Evolutionary conservation across 2,329 filamentous ascomycete genomes (phyloP).

Genomic region (Penicillium capsulatum): DNA sequence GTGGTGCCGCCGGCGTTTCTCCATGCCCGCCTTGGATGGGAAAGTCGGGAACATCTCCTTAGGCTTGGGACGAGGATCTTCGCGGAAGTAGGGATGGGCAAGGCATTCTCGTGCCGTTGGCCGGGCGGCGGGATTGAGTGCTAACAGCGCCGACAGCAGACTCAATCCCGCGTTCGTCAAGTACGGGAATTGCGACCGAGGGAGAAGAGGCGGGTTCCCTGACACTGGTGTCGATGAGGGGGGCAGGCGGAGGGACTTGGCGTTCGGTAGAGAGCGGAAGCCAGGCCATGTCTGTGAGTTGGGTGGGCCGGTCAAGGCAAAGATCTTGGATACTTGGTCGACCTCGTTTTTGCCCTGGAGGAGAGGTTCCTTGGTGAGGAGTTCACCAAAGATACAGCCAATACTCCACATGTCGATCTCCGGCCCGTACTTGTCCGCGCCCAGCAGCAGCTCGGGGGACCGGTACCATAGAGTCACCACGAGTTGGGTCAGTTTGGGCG

Average conservation of each 20-base stretch:
- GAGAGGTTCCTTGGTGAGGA: slow-evolving; percentile 76
- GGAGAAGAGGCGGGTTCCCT: slow-evolving; percentile 45
- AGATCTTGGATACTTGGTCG: slow-evolving; percentile 81
- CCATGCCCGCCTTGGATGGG: slow-evolving; percentile 88
- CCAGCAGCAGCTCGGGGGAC: slow-evolving; percentile 82
- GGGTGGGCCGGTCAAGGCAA: slow-evolving; percentile 82
- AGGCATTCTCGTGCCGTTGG: slow-evolving; percentile 72
- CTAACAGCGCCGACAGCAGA: slow-evolving; percentile 66
- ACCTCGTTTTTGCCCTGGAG: slow-evolving; percentile 90
- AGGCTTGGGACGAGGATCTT: slow-evolving; percentile 85
- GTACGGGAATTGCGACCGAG: slow-evolving; percentile 75
- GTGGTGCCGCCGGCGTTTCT: slow-evolving; percentile 66
- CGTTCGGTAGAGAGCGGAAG: slow-evolving; percentile 84
- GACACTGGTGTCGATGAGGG: slow-evolving; percentile 35
- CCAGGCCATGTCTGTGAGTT: slow-evolving; percentile 77
- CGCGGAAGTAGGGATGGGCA: slow-evolving; percentile 75
- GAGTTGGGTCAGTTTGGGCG: slow-evolving; percentile 76
- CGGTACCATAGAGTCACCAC: slow-evolving; percentile 98
- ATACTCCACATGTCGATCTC: slow-evolving; percentile 94
- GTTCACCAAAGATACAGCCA: slow-evolving; percentile 91
- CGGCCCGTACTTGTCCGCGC: slow-evolving; percentile 67
- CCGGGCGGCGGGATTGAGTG: slow-evolving; percentile 67
- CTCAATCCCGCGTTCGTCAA: slow-evolving; percentile 69
- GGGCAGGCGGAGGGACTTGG: slow-evolving; percentile 70
- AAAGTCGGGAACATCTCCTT: slow-evolving; percentile 95